Evolutionary conservation across 306 rosid species (phyloP), one percentile per base, ranked within the genome.

Genomic region (Fagus crenata): DNA sequence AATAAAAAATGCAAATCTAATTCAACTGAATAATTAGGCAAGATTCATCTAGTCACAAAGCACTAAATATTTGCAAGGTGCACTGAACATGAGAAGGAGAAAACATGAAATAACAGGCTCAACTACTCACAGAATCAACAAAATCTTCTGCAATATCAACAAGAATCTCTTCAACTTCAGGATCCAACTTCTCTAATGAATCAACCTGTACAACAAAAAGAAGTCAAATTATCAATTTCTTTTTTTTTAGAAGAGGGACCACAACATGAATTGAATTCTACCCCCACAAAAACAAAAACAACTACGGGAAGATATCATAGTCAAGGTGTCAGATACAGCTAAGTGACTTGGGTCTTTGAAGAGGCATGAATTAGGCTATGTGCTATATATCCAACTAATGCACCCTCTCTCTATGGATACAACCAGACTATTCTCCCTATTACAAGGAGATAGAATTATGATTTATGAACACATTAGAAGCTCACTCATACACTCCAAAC

Each of bases 81-180:
- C 56, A 56, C 17, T 69, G 67, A 43, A n/a, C 63, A 65, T 75
- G 69, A 28, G 40, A 46, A 69, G 54, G 22, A 12, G 4, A 5
- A 73, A 56, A 73, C 5, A 59, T 5, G 55, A 60, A 74, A 43
- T 59, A 22, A 12, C 3, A 54, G 84, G 78, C 40, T 78, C 64
- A 61, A 77, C 53, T 54, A 89, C 99, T 92, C 76, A 90, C 99
- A 28, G 97, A 89, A 73, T 95, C 99, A n/a, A 95, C 89, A 88
- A 95, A 95, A 49, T 91, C 90, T 68, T 95, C 97, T 35, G 97
- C 97, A 68, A 95, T 86, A 75, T 92, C 97, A 75, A 91, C 87
- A 83, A 95, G 96, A 81, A 92, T 69, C 71, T 91, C 99, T 65
- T 90, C 97, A 80, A 95, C 97, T 78, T 92, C 97, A 65, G 96